Percentiles rank a stretch among this genome's conserved stretches.
These are phyloP conservation scores for Polyrhizophydium stewartii DNA, from an alignment of 371 early-diverging fungal genomes.

Conservation along the genomic window DNA sequence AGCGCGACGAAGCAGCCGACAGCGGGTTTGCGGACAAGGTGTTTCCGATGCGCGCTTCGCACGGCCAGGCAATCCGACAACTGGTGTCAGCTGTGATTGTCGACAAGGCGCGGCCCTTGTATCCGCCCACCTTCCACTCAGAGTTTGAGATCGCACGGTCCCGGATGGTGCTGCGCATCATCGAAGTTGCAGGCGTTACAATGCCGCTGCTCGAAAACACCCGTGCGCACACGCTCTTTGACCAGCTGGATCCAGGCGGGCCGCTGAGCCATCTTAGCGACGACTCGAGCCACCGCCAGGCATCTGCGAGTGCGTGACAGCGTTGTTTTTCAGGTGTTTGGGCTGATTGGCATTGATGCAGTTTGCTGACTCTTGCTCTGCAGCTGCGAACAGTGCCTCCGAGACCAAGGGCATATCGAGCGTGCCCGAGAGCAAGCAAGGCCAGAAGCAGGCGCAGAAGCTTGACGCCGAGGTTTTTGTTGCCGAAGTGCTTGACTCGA, in stretches of 20 bases:
- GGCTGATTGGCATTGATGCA: no score
- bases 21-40: neutral
- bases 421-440: neutral
- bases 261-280: no score
- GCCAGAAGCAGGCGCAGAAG: neutral
- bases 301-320: no score
- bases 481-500: neutral
- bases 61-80: neutral
- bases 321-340: no score
- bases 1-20: neutral
- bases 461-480: neutral
- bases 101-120: neutral
- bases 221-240: neutral
- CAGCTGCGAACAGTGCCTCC: neutral
- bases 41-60: neutral
- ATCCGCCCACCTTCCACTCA: neutral
- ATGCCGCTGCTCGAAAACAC: neutral
- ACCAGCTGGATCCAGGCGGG: neutral
- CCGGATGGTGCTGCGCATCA: constrained; percentile 7
- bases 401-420: neutral
- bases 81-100: neutral
- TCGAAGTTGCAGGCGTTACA: neutral
- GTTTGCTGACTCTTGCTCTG: no score
- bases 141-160: constrained; percentile 11
- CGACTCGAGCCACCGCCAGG: no score